Evolutionary conservation across 257 asterid species (phyloP).

Genomic region (Paraleonurus japonicus): DNA sequence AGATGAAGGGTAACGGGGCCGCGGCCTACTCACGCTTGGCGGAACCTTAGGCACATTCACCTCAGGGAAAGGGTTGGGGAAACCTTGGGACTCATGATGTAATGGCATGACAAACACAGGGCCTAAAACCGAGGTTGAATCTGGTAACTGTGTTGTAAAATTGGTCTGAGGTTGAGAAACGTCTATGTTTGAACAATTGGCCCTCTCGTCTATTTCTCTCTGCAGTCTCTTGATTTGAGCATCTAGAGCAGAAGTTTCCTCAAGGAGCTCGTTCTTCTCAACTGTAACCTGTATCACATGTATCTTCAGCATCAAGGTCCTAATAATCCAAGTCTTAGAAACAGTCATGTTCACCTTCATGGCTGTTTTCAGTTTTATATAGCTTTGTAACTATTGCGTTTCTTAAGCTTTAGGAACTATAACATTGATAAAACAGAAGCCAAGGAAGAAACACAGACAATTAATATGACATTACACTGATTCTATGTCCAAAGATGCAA

Average conservation of each 20-base stretch:
- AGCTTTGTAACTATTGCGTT: not conserved
- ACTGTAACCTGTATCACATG: slow-evolving; percentile 41
- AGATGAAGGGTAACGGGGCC: slow-evolving; percentile 67
- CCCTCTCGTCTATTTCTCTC: slow-evolving; percentile 45
- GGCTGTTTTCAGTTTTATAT: not conserved
- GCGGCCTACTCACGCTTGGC: slow-evolving; percentile 55
- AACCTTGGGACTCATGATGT: slow-evolving; percentile 39
- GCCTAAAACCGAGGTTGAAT: slow-evolving; percentile 29
- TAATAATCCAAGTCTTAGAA: not conserved
- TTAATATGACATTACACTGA: not conserved
- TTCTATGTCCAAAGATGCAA: not conserved
- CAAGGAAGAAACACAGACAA: not conserved
- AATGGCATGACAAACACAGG: slow-evolving; percentile 54
- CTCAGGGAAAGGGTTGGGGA: slow-evolving; percentile 25
- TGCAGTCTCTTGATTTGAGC: slow-evolving; percentile 53
- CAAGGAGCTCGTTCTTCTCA: slow-evolving; percentile 63
- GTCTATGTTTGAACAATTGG: slow-evolving; percentile 21
- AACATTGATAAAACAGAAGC: not conserved
- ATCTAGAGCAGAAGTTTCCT: slow-evolving; percentile 54
- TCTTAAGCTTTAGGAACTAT: not conserved
- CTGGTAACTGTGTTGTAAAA: slow-evolving; percentile 21
- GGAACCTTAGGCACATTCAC: slow-evolving; percentile 27
- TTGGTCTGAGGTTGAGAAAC: slow-evolving; percentile 26
- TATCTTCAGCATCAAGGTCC: not conserved
- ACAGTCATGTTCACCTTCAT: not conserved